Base-by-base conservation (phyloP, 257 asterid genomes). In the Verbena officinalis region DNA sequence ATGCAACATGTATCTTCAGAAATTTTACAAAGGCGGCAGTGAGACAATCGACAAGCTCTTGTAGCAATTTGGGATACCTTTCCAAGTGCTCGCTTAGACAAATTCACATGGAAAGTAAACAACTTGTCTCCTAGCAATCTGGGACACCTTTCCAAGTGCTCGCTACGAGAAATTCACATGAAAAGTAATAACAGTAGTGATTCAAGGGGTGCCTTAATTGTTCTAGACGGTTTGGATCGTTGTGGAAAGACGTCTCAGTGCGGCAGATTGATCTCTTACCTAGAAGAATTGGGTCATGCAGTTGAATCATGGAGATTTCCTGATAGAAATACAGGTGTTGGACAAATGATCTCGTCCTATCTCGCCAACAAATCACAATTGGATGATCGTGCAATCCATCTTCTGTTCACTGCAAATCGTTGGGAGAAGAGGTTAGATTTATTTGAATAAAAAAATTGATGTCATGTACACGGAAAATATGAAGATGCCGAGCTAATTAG, bases 231-330 rank as follows among this genome's bases (percentile, higher is more conserved):
- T 61, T 61, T 93, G 75, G 98, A 93, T 73, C 91, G 92, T 1
- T 85, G 92, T 73, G 97, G 97, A 11, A 93, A 93, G 85, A 90
- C 96, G 65, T 86, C 95, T 0, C 99, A 93, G 65, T 87, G 89
- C 69, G 70, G 80, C 67, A 77, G 82, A 59, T 66, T 93, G 73
- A 67, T 80, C 54, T 78, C 89, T 14, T 73, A 80, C 82, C 71
- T 93, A 59, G 73, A 77, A 63, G 85, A 77, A 72, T 75, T 74
- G 30, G 97, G 96, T 4, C 83, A 93, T 64, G 69, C 87, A 4
- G 92, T 83, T 67, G 97, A 93, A 62, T 77, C 86, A 4, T 93
- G 95, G 92, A 86, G 99, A 71, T 93, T 86, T 81, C 99, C 99
- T 31, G 96, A 93, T 73, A 86, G 99, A 83, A 84, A 78, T 65